Percentiles rank a stretch among this genome's conserved stretches.
Conservation (phyloP, 805 yeast genomes). For the Hyphopichia homilentoma region DNA sequence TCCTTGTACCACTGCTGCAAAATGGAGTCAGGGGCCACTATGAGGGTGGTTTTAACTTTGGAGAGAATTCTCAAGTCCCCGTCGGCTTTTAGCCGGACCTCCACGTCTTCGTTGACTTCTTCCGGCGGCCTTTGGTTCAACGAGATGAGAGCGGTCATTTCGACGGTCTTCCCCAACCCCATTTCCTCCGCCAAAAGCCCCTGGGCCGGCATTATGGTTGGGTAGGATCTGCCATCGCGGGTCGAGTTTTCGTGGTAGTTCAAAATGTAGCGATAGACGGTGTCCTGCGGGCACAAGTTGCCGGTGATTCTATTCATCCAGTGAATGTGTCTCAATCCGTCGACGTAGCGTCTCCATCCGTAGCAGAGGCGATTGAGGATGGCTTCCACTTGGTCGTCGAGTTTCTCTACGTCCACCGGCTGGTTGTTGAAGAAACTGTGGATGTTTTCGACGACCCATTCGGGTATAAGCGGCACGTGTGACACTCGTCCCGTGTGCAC, state of each 20-base stretch:
- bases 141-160: slow-evolving; percentile 62
- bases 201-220: slow-evolving; percentile 40
- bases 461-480: neutral
- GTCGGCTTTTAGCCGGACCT: slow-evolving; percentile 28
- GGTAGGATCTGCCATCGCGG: slow-evolving; percentile 17
- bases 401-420: slow-evolving; percentile 5
- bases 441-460: neutral
- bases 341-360: slow-evolving; percentile 45
- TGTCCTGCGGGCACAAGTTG: slow-evolving; percentile 33
- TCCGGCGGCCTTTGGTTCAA: slow-evolving; percentile 51
- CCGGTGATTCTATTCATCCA: slow-evolving; percentile 55
- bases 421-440: neutral
- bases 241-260: slow-evolving; percentile 18
- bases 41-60: slow-evolving; percentile 66
- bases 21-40: slow-evolving; percentile 84
- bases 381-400: slow-evolving; percentile 20
- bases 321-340: slow-evolving; percentile 7
- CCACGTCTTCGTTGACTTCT: slow-evolving; percentile 28
- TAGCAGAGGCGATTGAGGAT: slow-evolving; percentile 42
- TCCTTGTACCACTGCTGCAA: slow-evolving; percentile 85
- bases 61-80: slow-evolving; percentile 42
- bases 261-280: slow-evolving; percentile 26
- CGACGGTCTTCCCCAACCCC: slow-evolving; percentile 97
- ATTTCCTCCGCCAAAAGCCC: slow-evolving; percentile 90
- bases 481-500: slow-evolving; percentile 5